Conservation (phyloP, 2,329 filamentous ascomycete species). For the Exophiala sp. region DNA sequence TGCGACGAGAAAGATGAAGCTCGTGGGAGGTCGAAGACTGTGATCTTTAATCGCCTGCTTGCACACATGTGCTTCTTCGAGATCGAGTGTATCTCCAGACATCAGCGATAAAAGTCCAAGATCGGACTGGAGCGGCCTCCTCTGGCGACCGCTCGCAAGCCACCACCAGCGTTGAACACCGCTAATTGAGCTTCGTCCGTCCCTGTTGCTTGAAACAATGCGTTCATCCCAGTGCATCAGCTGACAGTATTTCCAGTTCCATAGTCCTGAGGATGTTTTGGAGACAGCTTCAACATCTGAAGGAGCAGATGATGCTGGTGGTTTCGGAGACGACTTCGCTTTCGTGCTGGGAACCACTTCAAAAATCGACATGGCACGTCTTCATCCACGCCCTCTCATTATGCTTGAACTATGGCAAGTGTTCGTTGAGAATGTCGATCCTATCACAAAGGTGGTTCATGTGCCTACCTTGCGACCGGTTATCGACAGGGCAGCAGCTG, state of each 20-base stretch:
- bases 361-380: slow-evolving; percentile 2
- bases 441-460: slow-evolving; percentile 30
- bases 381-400: slow-evolving; percentile 23
- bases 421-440: slow-evolving; percentile 30
- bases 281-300: background rate
- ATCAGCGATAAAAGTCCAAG: no score
- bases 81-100: background rate
- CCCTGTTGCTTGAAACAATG: background rate
- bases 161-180: no score
- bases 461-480: slow-evolving; percentile 29
- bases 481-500: slow-evolving; percentile 28
- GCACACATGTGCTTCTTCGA: background rate
- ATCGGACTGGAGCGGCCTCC: no score
- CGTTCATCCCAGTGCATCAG: background rate
- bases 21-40: background rate
- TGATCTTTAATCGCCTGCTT: background rate
- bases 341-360: slow-evolving; percentile 27
- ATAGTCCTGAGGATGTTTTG: slow-evolving; percentile 26
- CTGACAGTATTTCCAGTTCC: slow-evolving; percentile 25
- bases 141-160: no score
- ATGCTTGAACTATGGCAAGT: slow-evolving; percentile 30
- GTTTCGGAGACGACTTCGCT: slow-evolving; percentile 28
- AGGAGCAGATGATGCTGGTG: slow-evolving; percentile 23
- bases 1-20: no score
- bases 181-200: no score